phyloP scores from a whole-genome alignment of 73 alveolate species.

The Diophrys appendiculata region DNA sequence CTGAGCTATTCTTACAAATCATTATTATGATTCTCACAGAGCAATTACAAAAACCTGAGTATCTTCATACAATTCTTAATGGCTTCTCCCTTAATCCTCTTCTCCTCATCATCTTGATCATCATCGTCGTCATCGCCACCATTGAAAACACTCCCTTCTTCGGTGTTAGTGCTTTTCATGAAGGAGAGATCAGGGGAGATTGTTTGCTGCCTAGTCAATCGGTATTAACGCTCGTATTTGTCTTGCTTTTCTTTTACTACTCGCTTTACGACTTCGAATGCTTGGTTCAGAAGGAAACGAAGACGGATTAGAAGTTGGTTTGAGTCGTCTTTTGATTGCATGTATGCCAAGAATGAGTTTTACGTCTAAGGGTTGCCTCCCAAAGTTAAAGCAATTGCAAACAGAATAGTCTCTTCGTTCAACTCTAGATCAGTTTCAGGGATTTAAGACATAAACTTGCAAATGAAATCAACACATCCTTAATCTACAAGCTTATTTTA shows the following conservation, averaged over 20 bases:
- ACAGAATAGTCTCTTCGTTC: constrained; percentile 32
- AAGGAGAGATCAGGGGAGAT: background rate
- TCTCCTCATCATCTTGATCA: constrained; percentile 10
- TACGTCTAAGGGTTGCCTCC: constrained; percentile 56
- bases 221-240: background rate
- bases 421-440: constrained; percentile 23
- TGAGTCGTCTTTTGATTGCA: constrained; percentile 27
- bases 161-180: background rate
- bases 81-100: background rate
- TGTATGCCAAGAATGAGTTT: constrained; percentile 31
- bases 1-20: constrained; percentile 85
- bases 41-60: constrained; percentile 86
- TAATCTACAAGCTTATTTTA: constrained; percentile 34
- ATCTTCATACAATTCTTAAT: constrained; percentile 53
- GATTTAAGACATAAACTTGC: constrained; percentile 37
- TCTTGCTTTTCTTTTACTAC: constrained; percentile 25
- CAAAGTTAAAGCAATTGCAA: constrained; percentile 35
- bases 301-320: constrained; percentile 28
- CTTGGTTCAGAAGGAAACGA: constrained; percentile 6
- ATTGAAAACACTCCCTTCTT: background rate
- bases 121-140: constrained; percentile 15
- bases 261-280: constrained; percentile 26
- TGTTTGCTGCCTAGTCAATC: background rate
- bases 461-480: constrained; percentile 32
- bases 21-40: constrained; percentile 91